Conservation (phyloP, 73 alveolate genomes). For the Durusdinium trenchii region DNA sequence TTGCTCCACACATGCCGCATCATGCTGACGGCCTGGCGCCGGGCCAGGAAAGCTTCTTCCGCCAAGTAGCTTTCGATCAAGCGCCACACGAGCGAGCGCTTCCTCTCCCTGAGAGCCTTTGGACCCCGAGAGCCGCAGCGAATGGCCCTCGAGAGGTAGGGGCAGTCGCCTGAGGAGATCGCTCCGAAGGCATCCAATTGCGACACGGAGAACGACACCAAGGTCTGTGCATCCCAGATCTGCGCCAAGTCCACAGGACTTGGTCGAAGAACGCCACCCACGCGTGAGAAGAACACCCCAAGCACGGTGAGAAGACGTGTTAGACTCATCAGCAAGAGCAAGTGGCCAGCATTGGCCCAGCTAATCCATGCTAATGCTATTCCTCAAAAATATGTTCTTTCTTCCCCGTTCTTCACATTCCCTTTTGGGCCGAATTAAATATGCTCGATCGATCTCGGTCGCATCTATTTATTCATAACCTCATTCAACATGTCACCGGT, state of each 20-base stretch:
- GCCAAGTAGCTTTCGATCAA: conserved; percentile 22
- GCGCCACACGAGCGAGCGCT: neutral
- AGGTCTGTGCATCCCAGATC: conserved; percentile 79
- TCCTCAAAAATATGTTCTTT: too few relatives aligned
- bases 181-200: conserved; percentile 59
- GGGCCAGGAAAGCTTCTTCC: conserved; percentile 51
- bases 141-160: conserved; percentile 51
- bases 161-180: conserved; percentile 50
- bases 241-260: neutral
- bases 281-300: too few relatives aligned
- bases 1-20: conserved; percentile 92
- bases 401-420: too few relatives aligned
- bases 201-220: conserved; percentile 56
- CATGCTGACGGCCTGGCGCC: conserved; percentile 85
- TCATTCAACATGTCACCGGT: too few relatives aligned
- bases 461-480: too few relatives aligned
- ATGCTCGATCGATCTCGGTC: too few relatives aligned
- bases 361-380: too few relatives aligned
- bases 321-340: too few relatives aligned
- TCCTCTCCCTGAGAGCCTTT: neutral
- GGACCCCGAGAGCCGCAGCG: conserved; percentile 1
- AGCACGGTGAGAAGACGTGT: too few relatives aligned
- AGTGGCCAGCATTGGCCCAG: too few relatives aligned
- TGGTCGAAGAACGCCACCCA: too few relatives aligned
- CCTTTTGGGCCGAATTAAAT: too few relatives aligned